Evolutionary conservation across 139 green algal species (phyloP), one percentile per base, ranked within the genome.

Genomic region (Pleodorina starrii): DNA sequence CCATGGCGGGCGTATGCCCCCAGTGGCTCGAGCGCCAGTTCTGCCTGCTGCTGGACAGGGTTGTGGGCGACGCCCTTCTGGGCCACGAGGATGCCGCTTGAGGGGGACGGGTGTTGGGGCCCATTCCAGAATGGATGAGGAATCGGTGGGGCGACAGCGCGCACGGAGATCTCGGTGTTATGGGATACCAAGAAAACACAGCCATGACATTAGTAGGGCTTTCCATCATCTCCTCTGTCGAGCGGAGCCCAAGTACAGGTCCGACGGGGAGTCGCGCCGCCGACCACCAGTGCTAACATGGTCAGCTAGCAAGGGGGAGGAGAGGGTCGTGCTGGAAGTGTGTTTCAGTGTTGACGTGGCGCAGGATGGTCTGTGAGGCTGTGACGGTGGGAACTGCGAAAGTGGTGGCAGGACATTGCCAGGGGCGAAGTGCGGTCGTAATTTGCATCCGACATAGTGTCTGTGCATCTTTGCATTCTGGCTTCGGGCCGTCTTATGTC

Each of bases 51-150:
- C 48, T 84, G 32, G 32, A 40, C 4, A 32, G n/a, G 48, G 76
- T 84, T 25, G 48, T 84, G 14, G 76, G 48, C 1, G 76, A 84
- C 2, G 76, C 76, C 6, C 11, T 84, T 23, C 48, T 54, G 76
- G 46, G 48, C n/a, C 5, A 1, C 19, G 72, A 80, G 72, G 72
- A 80, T 11, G 72, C 42, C 12, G 72, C 72, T 36, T 80, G 72
- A 80, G 40, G 35, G 17, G 2, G 27, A 36, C 29, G 21, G 14
- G 36, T 7, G 40, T 46, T 9, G 35, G 69, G 40, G 36, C 16
- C 1, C 42, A 40, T 35, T n/a, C 16, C 42, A 42, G n/a, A 6
- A 14, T 3, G n/a, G 29, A 68, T 9, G 57, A 32, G 63, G 9
- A 40, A 73, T 80, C 72, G 23, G 72, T 19, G 7, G 54, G 54